Percentiles rank a stretch among this genome's conserved stretches.
phyloP scores from a whole-genome alignment of 495 filamentous ascomycete genomes.

The Staphylotrichum longicolle region DNA sequence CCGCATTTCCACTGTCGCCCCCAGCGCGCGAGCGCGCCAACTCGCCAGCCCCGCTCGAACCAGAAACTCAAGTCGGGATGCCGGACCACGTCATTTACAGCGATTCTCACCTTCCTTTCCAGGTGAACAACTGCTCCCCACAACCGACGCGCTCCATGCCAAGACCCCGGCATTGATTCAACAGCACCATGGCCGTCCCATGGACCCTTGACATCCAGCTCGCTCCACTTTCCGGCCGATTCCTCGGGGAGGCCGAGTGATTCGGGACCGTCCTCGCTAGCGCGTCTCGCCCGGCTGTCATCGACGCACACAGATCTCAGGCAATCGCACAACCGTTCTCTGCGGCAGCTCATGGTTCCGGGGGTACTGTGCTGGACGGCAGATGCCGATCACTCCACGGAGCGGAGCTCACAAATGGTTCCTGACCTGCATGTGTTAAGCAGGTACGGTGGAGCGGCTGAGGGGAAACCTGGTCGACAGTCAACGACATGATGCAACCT shows the following conservation, averaged over 20 bases:
- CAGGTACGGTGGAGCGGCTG: conserved; percentile 27
- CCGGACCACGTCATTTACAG: conserved; percentile 20
- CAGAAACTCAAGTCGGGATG: conserved; percentile 20
- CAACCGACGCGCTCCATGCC: conserved; percentile 26
- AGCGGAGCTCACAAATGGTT: conserved; percentile 16
- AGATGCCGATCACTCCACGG: conserved; percentile 23
- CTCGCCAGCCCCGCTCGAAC: conserved; percentile 9
- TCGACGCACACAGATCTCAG: background rate
- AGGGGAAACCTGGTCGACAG: conserved; percentile 34
- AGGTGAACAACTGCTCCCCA: conserved; percentile 21
- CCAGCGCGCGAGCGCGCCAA: background rate
- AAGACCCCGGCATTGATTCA: conserved; percentile 33
- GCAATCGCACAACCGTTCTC: background rate
- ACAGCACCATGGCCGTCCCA: conserved; percentile 20
- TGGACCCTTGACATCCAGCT: conserved; percentile 10
- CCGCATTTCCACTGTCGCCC: conserved; percentile 34
- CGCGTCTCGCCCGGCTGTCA: background rate
- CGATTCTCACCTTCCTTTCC: conserved; percentile 34
- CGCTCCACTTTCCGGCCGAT: conserved; percentile 1
- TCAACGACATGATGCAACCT: conserved; percentile 24
- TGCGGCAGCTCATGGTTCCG: conserved; percentile 10
- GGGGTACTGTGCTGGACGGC: conserved; percentile 16
- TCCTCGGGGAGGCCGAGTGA: conserved; percentile 13
- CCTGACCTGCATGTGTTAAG: conserved; percentile 31
- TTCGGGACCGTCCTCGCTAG: background rate